Percentiles rank a stretch among this genome's conserved stretches.
phyloP scores from a whole-genome alignment of 2,329 filamentous ascomycete genomes.

The Bipolaris cookei region DNA sequence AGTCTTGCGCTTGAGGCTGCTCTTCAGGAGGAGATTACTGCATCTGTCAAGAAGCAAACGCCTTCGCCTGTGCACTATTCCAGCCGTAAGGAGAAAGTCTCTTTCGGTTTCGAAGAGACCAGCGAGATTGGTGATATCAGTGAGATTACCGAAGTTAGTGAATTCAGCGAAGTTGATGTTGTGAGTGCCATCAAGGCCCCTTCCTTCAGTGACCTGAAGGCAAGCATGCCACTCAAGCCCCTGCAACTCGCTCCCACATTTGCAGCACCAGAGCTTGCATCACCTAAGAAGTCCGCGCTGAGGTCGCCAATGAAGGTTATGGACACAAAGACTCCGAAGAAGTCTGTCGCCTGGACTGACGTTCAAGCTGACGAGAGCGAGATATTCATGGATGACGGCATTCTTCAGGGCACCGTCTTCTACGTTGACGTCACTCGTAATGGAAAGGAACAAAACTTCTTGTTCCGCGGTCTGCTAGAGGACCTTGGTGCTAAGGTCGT shows the following conservation, averaged over 20 bases:
- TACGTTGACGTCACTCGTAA: constrained; percentile 85
- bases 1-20: constrained; percentile 33
- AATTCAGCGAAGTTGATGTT: constrained; percentile 20
- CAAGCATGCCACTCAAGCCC: constrained; percentile 26
- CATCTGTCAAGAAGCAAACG: constrained; percentile 36
- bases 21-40: constrained; percentile 34
- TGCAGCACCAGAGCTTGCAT: constrained; percentile 23
- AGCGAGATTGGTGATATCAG: constrained; percentile 22
- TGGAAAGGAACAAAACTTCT: constrained; percentile 63
- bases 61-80: constrained; percentile 28
- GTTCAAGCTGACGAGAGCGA: constrained; percentile 31
- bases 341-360: constrained; percentile 44
- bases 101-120: constrained; percentile 16
- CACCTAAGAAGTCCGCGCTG: constrained; percentile 43
- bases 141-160: constrained; percentile 22
- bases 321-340: constrained; percentile 45
- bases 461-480: constrained; percentile 78
- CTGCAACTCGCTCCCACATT: constrained; percentile 17
- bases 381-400: constrained; percentile 30
- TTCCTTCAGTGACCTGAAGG: constrained; percentile 14
- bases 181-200: constrained; percentile 22
- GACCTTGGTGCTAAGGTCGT: constrained; percentile 84
- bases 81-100: constrained; percentile 15
- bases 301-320: constrained; percentile 45
- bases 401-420: constrained; percentile 69